Percentiles rank a stretch among this genome's conserved stretches.
phyloP scores from a whole-genome alignment of 2,329 filamentous ascomycete species.

The Ambrosiella xylebori region DNA sequence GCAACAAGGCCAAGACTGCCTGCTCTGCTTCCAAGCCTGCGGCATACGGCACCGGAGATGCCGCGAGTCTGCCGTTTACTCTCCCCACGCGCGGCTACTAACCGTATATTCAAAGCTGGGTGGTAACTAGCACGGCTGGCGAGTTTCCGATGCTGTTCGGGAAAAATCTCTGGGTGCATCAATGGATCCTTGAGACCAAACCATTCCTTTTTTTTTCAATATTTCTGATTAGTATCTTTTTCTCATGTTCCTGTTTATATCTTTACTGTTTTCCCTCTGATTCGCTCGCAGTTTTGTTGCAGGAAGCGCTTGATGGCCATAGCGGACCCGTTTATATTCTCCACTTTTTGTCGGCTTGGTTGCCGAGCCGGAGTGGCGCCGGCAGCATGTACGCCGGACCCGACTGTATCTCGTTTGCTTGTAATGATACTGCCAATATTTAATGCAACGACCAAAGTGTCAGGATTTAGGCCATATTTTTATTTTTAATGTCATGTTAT shows the following conservation, averaged over 20 bases:
- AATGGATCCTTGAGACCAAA: not conserved
- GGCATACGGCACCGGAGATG: not conserved
- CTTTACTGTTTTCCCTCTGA: not conserved
- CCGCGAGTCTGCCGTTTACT: not conserved
- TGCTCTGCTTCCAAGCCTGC: not conserved
- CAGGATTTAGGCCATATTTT: too few relatives aligned
- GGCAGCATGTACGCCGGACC: too few relatives aligned
- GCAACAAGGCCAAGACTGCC: not conserved
- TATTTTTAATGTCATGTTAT: too few relatives aligned
- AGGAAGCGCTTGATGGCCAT: not conserved
- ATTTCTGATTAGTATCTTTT: not conserved
- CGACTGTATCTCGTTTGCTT: too few relatives aligned
- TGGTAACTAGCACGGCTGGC: not conserved
- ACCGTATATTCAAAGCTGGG: not conserved
- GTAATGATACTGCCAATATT: too few relatives aligned
- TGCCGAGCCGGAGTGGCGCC: too few relatives aligned
- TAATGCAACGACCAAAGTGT: too few relatives aligned
- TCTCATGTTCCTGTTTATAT: not conserved
- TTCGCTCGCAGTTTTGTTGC: not conserved
- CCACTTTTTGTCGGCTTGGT: too few relatives aligned
- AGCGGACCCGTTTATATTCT: too few relatives aligned
- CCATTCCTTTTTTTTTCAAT: not conserved
- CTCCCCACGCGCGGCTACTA: not conserved
- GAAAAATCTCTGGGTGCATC: too few relatives aligned
- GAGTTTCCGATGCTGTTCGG: not conserved